Evolutionary conservation across 2,329 filamentous ascomycete genomes (phyloP), one percentile per base, ranked within the genome.

Genomic region (Fusarium cyanostomum): DNA sequence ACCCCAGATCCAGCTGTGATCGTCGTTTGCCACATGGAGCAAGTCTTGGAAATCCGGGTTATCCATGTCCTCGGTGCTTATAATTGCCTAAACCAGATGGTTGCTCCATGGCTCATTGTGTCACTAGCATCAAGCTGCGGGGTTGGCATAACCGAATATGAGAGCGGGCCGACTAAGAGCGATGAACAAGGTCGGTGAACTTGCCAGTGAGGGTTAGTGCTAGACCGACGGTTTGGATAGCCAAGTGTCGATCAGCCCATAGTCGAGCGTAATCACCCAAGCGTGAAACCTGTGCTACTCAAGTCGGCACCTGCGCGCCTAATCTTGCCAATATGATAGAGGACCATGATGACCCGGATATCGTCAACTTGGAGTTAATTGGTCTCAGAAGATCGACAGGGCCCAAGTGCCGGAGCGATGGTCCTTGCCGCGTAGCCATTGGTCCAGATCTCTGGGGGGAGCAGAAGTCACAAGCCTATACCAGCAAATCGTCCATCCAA

Each of bases 1-100:
- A 48, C 44, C 44, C 44, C 44, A 27, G 44, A 35, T 35, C 35
- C 44, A 10, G 31, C 43, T 37, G 15, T 35, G 44, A 37, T 48
- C 44, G 44, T 18, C 44, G 44, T 48, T 31, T 26, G 44, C 35
- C 2, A 24, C 18, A 6, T 15, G 42, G 28, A 33, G 30, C 8
- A 27, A 10, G 18, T 5, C 21, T 8, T 13, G 18, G 43, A 26
- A 46, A 45, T 10, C 8, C 7, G 3, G 10, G 30, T 12, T 2
- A 33, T 7, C 44, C 44, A 35, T 46, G 30, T n/a, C 44, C 10
- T 4, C 6, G 21, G 37, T 46, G 44, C 44, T 35, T 46, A 7
- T 13, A 7, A 27, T 35, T 46, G 44, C 44, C 44, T 46, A 46
- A 39, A 39, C 10, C 5, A 39, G 37, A 26, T 39, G 37, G 37